These are phyloP conservation scores for Arachnomyces sp. DNA, from an alignment of 2,329 filamentous ascomycete species.

Conservation along the genomic window DNA sequence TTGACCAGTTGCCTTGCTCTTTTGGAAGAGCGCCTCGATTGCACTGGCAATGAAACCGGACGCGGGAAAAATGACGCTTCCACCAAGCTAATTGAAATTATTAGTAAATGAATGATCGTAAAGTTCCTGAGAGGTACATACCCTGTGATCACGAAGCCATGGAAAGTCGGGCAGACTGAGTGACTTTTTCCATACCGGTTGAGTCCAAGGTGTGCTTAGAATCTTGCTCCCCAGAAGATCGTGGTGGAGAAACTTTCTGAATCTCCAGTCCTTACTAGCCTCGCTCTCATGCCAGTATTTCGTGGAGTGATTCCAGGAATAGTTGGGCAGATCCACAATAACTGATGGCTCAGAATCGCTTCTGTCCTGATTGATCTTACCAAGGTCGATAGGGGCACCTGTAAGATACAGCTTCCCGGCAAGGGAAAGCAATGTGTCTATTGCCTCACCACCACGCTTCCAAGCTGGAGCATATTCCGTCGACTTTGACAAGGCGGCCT, in stretches of 20 bases:
- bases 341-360: neutral
- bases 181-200: constrained; percentile 34
- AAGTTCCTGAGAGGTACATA: too few species aligned
- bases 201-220: constrained; percentile 18
- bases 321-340: constrained; percentile 18
- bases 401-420: too few species aligned
- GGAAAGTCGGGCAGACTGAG: constrained; percentile 19
- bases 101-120: too few species aligned
- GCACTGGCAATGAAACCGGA: constrained; percentile 38
- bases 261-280: constrained; percentile 12
- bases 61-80: constrained; percentile 35
- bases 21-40: constrained; percentile 31
- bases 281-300: constrained; percentile 18
- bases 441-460: too few species aligned
- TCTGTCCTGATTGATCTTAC: too few species aligned
- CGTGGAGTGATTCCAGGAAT: constrained; percentile 16
- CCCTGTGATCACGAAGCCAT: constrained; percentile 39
- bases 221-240: constrained; percentile 17
- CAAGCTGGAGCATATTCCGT: too few species aligned
- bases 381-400: too few species aligned
- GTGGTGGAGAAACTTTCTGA: constrained; percentile 9
- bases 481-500: too few species aligned
- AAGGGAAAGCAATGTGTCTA: too few species aligned
- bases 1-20: neutral
- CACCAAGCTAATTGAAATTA: too few species aligned